Evolutionary conservation across 1,284 basidiomycete genomes (phyloP).

Genomic region (Takashimella koratensis): DNA sequence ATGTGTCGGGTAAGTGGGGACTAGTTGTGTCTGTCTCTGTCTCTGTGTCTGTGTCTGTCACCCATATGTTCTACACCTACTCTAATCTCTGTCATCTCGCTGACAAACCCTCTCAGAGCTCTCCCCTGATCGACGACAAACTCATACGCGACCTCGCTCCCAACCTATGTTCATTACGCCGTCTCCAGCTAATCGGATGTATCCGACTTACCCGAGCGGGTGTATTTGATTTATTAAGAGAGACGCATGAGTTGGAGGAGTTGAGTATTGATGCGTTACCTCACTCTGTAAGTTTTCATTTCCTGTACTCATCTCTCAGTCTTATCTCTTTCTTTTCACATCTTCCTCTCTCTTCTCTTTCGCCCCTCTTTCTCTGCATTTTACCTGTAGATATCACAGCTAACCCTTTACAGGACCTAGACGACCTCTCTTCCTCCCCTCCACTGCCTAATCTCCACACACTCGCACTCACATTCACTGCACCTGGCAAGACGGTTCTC

Average conservation of each 20-base stretch:
- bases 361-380: too few relatives aligned
- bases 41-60: neutral
- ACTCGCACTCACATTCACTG: constrained; percentile 32
- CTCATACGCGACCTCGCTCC: constrained; percentile 30
- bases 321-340: too few relatives aligned
- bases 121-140: constrained; percentile 35
- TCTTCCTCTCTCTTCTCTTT: too few relatives aligned
- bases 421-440: constrained; percentile 27
- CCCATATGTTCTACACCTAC: too few relatives aligned
- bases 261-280: constrained; percentile 39
- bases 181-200: constrained; percentile 41
- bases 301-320: too few relatives aligned
- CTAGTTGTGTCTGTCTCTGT: neutral
- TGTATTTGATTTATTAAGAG: constrained; percentile 28
- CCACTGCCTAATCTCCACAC: constrained; percentile 18
- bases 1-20: constrained; percentile 32
- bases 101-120: constrained; percentile 18
- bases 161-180: constrained; percentile 21
- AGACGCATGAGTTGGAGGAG: constrained; percentile 26
- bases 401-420: constrained; percentile 18
- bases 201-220: constrained; percentile 32
- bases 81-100: too few relatives aligned
- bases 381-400: too few relatives aligned
- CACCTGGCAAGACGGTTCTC: constrained; percentile 13
- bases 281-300: constrained; percentile 34